Evolutionary conservation across 1,284 basidiomycete species (phyloP).

Genomic region (Cryptococcus sp.): DNA sequence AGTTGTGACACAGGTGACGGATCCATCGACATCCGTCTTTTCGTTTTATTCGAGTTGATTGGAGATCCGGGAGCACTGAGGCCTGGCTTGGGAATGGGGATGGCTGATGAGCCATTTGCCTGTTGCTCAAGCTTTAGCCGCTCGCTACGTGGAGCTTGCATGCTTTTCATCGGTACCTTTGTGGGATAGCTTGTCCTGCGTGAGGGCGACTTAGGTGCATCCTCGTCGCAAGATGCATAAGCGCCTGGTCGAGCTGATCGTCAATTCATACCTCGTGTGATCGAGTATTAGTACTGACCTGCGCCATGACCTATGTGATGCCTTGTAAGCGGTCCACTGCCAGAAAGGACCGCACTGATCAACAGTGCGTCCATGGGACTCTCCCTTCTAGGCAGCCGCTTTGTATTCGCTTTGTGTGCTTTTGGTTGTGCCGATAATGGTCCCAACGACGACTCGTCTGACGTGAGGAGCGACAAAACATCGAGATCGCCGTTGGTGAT

Average conservation of each 20-base stretch:
- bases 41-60: conserved; percentile 13
- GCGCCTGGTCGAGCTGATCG: conserved; percentile 31
- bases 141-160: conserved; percentile 43
- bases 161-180: conserved; percentile 28
- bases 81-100: not conserved
- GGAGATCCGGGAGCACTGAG: not conserved
- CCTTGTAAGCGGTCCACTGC: conserved; percentile 40
- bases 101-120: conserved; percentile 5
- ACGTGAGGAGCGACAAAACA: conserved; percentile 38
- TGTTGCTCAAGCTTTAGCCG: conserved; percentile 26
- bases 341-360: conserved; percentile 44
- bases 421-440: conserved; percentile 8
- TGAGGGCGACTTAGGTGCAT: conserved; percentile 30
- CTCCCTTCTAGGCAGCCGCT: conserved; percentile 19
- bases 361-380: conserved; percentile 41
- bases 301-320: conserved; percentile 47
- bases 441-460: conserved; percentile 24
- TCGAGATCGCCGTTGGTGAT: conserved; percentile 35
- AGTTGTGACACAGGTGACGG: conserved; percentile 37
- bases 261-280: conserved; percentile 1
- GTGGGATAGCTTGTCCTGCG: conserved; percentile 10
- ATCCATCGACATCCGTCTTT: conserved; percentile 43
- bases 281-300: conserved; percentile 15
- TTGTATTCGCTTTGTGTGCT: not conserved
- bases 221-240: conserved; percentile 44